Conservation (phyloP, 441 rosid species). For the Populus hybrid region DNA sequence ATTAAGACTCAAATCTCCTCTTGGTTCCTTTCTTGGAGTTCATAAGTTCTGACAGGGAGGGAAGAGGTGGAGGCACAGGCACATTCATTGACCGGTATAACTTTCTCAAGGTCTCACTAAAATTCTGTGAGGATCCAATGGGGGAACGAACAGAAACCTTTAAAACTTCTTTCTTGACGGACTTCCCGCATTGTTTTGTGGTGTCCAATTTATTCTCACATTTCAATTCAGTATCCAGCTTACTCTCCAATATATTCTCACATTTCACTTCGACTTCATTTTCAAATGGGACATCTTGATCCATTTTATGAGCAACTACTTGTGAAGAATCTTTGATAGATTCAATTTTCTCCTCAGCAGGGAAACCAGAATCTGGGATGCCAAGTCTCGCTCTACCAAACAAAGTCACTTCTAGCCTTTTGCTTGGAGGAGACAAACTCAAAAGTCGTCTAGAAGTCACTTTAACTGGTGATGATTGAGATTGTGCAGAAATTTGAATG, state of each 20-base stretch:
- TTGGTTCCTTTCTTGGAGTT: conserved; percentile 46
- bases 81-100: conserved; percentile 69
- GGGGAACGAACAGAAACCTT: conserved; percentile 17
- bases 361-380: conserved; percentile 30
- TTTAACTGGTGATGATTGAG: conserved; percentile 23
- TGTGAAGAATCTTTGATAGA: conserved; percentile 21
- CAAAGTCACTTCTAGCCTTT: conserved; percentile 46
- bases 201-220: background rate
- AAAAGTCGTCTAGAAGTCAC: conserved; percentile 20
- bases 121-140: conserved; percentile 39
- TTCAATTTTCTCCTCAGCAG: conserved; percentile 15
- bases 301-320: conserved; percentile 17
- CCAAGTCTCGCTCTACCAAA: conserved; percentile 72
- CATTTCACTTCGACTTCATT: conserved; percentile 11
- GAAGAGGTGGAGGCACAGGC: conserved; percentile 78
- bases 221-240: conserved; percentile 14
- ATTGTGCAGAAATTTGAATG: conserved; percentile 24
- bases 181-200: conserved; percentile 17
- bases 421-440: conserved; percentile 44
- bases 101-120: conserved; percentile 46
- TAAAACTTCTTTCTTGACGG: conserved; percentile 15
- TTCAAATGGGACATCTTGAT: conserved; percentile 13
- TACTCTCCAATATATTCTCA: conserved; percentile 16
- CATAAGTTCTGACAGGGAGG: conserved; percentile 60
- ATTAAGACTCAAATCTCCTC: conserved; percentile 28